Evolutionary conservation across 179 eudicot species (phyloP).

Genomic region (Silene noctiflora): DNA sequence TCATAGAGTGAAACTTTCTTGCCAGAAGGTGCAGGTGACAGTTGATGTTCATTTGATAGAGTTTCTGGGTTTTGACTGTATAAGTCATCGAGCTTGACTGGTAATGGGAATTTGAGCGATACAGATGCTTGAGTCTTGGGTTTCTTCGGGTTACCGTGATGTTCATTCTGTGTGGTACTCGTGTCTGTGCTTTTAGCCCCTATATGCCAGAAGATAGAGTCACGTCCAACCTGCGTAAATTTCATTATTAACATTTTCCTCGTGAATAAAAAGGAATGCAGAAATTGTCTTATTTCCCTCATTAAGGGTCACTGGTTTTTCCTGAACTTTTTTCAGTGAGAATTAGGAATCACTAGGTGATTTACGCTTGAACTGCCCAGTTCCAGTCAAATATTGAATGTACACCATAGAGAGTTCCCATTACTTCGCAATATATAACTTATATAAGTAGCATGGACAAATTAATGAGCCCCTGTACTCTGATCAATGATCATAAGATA

Average conservation of each 20-base stretch:
- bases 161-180: slow-evolving; percentile 24
- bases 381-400: neutral
- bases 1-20: slow-evolving; percentile 55
- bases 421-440: neutral
- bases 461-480: neutral
- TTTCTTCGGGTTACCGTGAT: slow-evolving; percentile 5
- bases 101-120: slow-evolving; percentile 17
- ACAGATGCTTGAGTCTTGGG: slow-evolving; percentile 16
- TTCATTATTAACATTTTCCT: neutral
- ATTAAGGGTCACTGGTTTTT: neutral
- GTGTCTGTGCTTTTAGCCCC: slow-evolving; percentile 40
- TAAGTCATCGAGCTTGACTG: slow-evolving; percentile 22
- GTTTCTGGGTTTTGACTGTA: slow-evolving; percentile 20
- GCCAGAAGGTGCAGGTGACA: slow-evolving; percentile 56
- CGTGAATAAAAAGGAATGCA: neutral
- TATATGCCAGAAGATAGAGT: slow-evolving; percentile 50
- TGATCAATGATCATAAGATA: too few relatives aligned
- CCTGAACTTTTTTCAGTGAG: neutral
- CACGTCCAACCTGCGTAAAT: slow-evolving; percentile 57
- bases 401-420: too few relatives aligned
- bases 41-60: slow-evolving; percentile 21
- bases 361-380: neutral
- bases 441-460: neutral
- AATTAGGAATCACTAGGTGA: neutral
- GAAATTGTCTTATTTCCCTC: neutral